These are phyloP conservation scores for Nectriaceae sp. DNA, from an alignment of 2,329 filamentous ascomycete genomes.

Conservation along the genomic window DNA sequence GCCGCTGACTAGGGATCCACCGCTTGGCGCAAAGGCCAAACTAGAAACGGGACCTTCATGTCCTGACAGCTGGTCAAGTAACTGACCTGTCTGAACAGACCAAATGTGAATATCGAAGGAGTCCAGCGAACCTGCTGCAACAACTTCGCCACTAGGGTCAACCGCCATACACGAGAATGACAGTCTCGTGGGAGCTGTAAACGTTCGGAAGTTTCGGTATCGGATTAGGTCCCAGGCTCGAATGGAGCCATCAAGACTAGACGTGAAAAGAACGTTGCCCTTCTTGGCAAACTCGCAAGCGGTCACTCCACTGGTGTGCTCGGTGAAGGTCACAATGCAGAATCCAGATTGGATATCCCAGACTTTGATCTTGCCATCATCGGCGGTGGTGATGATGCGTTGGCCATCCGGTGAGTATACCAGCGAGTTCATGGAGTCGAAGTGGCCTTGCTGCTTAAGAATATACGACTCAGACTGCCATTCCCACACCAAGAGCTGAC, in stretches of 20 bases:
- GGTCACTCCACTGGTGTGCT: constrained; percentile 92
- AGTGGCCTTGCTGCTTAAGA: constrained; percentile 95
- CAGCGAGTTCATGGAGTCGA: constrained; percentile 91
- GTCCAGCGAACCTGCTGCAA: constrained; percentile 92
- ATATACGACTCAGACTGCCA: constrained; percentile 99
- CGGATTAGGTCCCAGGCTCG: constrained; percentile 95
- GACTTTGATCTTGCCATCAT: constrained; percentile 97
- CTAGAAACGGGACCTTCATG: constrained; percentile 93
- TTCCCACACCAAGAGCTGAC: constrained; percentile 97
- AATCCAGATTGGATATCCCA: constrained; percentile 98
- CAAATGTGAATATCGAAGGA: constrained; percentile 98
- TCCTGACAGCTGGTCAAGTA: constrained; percentile 86
- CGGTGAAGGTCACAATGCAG: constrained; percentile 96
- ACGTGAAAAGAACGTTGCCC: constrained; percentile 93
- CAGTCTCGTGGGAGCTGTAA: constrained; percentile 87
- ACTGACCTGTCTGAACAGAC: constrained; percentile 96
- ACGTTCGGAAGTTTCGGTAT: constrained; percentile 96
- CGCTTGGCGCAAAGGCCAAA: constrained; percentile 85
- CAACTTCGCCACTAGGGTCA: constrained; percentile 95
- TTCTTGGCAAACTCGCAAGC: constrained; percentile 93
- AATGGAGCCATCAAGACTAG: constrained; percentile 91
- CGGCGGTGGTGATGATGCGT: constrained; percentile 87
- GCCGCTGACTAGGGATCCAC: constrained; percentile 80
- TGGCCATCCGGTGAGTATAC: constrained; percentile 94
- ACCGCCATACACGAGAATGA: constrained; percentile 94